Evolutionary conservation across 345 rosid genomes (phyloP).

Genomic region (Adansonia digitata): DNA sequence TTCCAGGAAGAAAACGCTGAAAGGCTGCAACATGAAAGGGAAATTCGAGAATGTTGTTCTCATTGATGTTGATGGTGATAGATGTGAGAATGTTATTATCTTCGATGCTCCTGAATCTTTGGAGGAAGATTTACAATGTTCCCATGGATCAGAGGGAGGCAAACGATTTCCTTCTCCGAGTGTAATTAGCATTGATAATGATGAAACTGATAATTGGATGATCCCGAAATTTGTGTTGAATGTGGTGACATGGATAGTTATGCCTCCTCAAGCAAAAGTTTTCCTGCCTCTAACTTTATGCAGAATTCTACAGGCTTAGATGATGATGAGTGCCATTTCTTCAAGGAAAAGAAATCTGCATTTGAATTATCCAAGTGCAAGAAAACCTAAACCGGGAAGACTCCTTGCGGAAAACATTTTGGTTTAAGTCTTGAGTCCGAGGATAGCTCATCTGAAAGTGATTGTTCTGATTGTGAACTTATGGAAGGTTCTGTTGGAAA

Average conservation of each 20-base stretch:
- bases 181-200: slow-evolving; percentile 66
- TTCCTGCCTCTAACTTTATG: slow-evolving; percentile 18
- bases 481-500: slow-evolving; percentile 54
- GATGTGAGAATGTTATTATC: slow-evolving; percentile 43
- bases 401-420: slow-evolving; percentile 30
- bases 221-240: slow-evolving; percentile 19
- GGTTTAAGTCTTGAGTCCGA: slow-evolving; percentile 46
- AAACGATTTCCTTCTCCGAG: slow-evolving; percentile 27
- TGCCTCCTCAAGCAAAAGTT: slow-evolving; percentile 30
- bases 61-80: slow-evolving; percentile 62
- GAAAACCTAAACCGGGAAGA: slow-evolving; percentile 20
- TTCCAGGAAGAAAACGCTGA: slow-evolving; percentile 35
- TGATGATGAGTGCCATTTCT: slow-evolving; percentile 38
- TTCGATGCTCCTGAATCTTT: slow-evolving; percentile 59
- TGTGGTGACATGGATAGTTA: slow-evolving; percentile 31
- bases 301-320: slow-evolving; percentile 20
- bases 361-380: slow-evolving; percentile 41
- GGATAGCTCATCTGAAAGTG: slow-evolving; percentile 33
- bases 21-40: slow-evolving; percentile 30
- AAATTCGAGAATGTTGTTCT: slow-evolving; percentile 43
- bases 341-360: slow-evolving; percentile 29
- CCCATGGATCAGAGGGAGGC: slow-evolving; percentile 24
- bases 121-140: slow-evolving; percentile 29
- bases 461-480: slow-evolving; percentile 67
- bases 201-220: slow-evolving; percentile 13